These are phyloP conservation scores for Sclerotinia glacialis DNA, from an alignment of 2,329 filamentous ascomycete species.

Conservation along the genomic window DNA sequence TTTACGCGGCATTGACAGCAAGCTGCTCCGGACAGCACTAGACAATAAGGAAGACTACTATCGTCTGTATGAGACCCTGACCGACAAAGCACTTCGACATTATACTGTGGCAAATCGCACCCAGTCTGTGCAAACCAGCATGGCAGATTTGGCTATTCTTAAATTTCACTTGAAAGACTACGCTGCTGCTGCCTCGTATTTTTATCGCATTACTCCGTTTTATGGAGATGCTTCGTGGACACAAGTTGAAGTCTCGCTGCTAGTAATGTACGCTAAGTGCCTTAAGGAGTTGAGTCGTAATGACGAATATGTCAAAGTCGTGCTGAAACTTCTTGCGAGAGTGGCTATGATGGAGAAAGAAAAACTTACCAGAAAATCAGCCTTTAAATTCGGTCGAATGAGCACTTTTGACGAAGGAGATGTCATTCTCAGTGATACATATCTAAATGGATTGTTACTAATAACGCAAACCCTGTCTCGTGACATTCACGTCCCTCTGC, in stretches of 20 bases:
- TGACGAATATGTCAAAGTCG: constrained; percentile 75
- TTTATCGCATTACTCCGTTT: constrained; percentile 73
- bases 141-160: constrained; percentile 82
- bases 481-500: constrained; percentile 66
- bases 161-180: constrained; percentile 77
- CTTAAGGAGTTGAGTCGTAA: constrained; percentile 71
- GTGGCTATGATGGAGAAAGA: constrained; percentile 56
- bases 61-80: constrained; percentile 70
- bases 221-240: constrained; percentile 79
- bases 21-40: constrained; percentile 59
- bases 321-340: constrained; percentile 72
- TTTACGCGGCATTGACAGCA: constrained; percentile 51
- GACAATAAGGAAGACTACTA: constrained; percentile 63
- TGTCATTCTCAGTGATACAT: constrained; percentile 29
- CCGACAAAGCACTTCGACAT: constrained; percentile 77
- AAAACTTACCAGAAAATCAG: constrained; percentile 43
- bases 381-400: constrained; percentile 24
- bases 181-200: constrained; percentile 69
- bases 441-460: constrained; percentile 37
- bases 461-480: constrained; percentile 46
- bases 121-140: constrained; percentile 72
- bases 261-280: constrained; percentile 82
- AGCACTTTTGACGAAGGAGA: constrained; percentile 27
- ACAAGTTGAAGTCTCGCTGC: constrained; percentile 74
- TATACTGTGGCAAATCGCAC: constrained; percentile 75